phyloP scores from a whole-genome alignment of 352 stramenopile species.

The Globisporangium barbulae region DNA sequence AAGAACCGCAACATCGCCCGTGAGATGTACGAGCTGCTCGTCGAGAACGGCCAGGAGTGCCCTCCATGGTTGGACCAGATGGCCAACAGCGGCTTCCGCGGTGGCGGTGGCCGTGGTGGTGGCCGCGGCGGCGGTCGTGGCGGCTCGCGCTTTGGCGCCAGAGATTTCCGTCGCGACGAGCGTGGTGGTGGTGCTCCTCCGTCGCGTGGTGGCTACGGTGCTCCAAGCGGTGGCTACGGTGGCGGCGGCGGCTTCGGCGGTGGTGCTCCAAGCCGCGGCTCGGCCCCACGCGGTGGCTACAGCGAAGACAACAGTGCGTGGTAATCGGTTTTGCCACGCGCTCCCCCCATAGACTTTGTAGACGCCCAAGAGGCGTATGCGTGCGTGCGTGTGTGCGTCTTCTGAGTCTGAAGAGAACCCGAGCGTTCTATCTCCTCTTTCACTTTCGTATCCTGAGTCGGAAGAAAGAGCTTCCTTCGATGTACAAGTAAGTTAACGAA shows the following conservation, averaged over 20 bases:
- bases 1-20: constrained; percentile 97
- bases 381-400: constrained; percentile 21
- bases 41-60: constrained; percentile 95
- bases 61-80: constrained; percentile 95
- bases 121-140: constrained; percentile 52
- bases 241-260: constrained; percentile 21
- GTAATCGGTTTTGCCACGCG: constrained; percentile 41
- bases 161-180: constrained; percentile 84
- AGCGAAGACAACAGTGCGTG: constrained; percentile 86
- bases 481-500: constrained; percentile 65
- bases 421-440: constrained; percentile 21
- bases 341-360: constrained; percentile 30
- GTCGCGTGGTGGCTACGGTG: constrained; percentile 21
- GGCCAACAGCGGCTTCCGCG: constrained; percentile 75
- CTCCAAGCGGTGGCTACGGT: constrained; percentile 28
- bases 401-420: constrained; percentile 24
- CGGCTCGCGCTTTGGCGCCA: constrained; percentile 77
- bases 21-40: constrained; percentile 96
- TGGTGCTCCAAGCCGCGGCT: constrained; percentile 30
- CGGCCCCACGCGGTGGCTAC: constrained; percentile 40
- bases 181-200: constrained; percentile 35
- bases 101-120: constrained; percentile 48
- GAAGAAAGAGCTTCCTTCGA: constrained; percentile 76
- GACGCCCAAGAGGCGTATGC: constrained; percentile 16
- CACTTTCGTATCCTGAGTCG: constrained; percentile 49